Percentiles rank a stretch among this genome's conserved stretches.
These are phyloP conservation scores for Albizia julibrissin DNA, from an alignment of 306 rosid genomes.

Conservation along the genomic window DNA sequence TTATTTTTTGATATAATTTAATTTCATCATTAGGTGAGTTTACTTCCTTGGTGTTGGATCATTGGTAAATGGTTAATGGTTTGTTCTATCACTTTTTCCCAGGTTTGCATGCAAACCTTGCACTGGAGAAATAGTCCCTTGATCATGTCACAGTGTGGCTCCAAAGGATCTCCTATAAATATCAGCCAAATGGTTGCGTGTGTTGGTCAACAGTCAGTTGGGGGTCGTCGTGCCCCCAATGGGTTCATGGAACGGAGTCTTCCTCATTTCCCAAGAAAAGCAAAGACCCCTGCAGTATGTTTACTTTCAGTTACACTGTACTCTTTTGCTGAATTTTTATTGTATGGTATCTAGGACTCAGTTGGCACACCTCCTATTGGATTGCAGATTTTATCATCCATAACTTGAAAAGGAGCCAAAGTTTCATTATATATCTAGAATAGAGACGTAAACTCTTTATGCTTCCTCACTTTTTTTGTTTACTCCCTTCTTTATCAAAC, in stretches of 20 bases:
- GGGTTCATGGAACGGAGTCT: conserved; percentile 95
- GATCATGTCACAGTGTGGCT: conserved; percentile 98
- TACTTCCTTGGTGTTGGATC: conserved; percentile 21
- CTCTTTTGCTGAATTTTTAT: conserved; percentile 19
- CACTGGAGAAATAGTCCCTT: conserved; percentile 98
- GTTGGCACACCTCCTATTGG: conserved; percentile 11
- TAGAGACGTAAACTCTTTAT: background rate
- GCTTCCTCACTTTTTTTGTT: too few species aligned
- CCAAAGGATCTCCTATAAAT: conserved; percentile 92
- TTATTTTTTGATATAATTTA: background rate
- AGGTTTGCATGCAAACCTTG: conserved; percentile 83
- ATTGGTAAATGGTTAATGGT: conserved; percentile 6
- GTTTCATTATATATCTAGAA: conserved; percentile 8
- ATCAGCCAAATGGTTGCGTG: conserved; percentile 96
- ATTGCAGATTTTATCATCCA: conserved; percentile 10
- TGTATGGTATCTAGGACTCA: background rate
- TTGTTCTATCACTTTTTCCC: conserved; percentile 24
- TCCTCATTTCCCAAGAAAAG: conserved; percentile 85
- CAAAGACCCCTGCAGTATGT: conserved; percentile 83
- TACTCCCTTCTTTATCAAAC: too few species aligned
- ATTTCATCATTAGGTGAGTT: conserved; percentile 12
- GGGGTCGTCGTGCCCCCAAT: conserved; percentile 92
- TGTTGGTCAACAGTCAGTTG: conserved; percentile 95
- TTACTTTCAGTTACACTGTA: conserved; percentile 21
- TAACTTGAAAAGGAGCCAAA: conserved; percentile 18